Percentiles rank a stretch among this genome's conserved stretches.
phyloP scores from a whole-genome alignment of 192 early-diverging fungal species.

The Pilaira anomala region DNA sequence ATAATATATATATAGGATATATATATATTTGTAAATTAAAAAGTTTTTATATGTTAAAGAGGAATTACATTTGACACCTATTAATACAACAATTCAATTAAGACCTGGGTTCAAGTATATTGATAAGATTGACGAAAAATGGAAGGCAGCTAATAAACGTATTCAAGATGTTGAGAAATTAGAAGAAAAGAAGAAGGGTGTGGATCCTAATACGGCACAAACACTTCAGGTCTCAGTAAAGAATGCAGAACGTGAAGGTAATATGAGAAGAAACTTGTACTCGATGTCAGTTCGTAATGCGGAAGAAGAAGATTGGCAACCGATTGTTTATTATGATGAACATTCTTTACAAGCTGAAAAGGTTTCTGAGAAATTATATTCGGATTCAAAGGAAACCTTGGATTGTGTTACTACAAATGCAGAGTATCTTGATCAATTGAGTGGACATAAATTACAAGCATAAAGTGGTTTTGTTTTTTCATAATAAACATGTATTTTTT shows the following conservation, averaged over 20 bases:
- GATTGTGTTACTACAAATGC: conserved; percentile 32
- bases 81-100: conserved; percentile 74
- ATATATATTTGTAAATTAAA: neutral
- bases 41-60: conserved; percentile 41
- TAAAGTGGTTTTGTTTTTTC: too few species aligned
- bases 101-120: conserved; percentile 88
- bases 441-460: conserved; percentile 8
- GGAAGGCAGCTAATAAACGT: conserved; percentile 61
- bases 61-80: conserved; percentile 83
- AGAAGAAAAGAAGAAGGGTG: conserved; percentile 43
- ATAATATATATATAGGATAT: neutral
- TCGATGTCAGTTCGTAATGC: conserved; percentile 55
- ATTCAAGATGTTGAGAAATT: conserved; percentile 64
- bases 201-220: conserved; percentile 38
- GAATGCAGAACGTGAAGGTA: conserved; percentile 58
- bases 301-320: conserved; percentile 74
- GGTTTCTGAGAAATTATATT: conserved; percentile 39
- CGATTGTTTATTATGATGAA: conserved; percentile 59
- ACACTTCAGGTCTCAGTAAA: conserved; percentile 56
- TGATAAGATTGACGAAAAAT: conserved; percentile 86
- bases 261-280: conserved; percentile 58
- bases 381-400: conserved; percentile 28
- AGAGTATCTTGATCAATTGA: conserved; percentile 32
- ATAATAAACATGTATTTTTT: too few species aligned
- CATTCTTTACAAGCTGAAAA: conserved; percentile 29